A percentile compares a stretch with the other conserved stretches of the same genome.
Conservation (phyloP, 108 stramenopile genomes). For the Skeletonema tropicum region DNA sequence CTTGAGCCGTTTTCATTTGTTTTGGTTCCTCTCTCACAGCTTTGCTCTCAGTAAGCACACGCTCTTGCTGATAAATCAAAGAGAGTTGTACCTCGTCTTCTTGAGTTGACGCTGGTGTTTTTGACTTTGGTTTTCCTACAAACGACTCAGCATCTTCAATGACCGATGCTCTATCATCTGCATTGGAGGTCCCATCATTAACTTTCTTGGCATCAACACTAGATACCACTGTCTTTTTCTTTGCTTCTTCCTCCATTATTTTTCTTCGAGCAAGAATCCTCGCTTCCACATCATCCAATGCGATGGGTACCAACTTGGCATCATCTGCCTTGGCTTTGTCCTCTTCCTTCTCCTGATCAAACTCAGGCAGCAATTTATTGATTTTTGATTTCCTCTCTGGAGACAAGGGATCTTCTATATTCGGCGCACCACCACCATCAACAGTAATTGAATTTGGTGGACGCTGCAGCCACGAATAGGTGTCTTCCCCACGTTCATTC, state of each 20-base stretch:
- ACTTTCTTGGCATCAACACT: not conserved
- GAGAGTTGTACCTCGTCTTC: not conserved
- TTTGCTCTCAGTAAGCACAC: not conserved
- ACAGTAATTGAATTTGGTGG: constrained; percentile 51
- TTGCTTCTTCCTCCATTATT: constrained; percentile 20
- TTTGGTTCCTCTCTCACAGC: not conserved
- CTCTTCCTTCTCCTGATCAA: constrained; percentile 16
- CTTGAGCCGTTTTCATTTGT: not conserved
- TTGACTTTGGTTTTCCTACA: constrained; percentile 2
- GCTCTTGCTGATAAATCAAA: not conserved
- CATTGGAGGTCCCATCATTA: not conserved
- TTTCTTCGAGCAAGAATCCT: constrained; percentile 38
- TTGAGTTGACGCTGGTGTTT: not conserved
- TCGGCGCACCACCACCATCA: constrained; percentile 21
- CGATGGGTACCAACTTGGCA: constrained; percentile 14
- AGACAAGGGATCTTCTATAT: not conserved
- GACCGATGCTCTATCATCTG: not conserved
- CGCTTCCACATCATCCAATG: constrained; percentile 46
- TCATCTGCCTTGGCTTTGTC: constrained; percentile 28
- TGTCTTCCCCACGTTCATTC: constrained; percentile 7
- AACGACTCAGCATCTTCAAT: constrained; percentile 19
- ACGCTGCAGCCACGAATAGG: constrained; percentile 32
- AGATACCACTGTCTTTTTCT: not conserved
- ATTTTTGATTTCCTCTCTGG: constrained; percentile 22
- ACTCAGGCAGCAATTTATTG: constrained; percentile 30